Evolutionary conservation across 148 eudicot species (phyloP).

Genomic region (Camellia granthamiana): DNA sequence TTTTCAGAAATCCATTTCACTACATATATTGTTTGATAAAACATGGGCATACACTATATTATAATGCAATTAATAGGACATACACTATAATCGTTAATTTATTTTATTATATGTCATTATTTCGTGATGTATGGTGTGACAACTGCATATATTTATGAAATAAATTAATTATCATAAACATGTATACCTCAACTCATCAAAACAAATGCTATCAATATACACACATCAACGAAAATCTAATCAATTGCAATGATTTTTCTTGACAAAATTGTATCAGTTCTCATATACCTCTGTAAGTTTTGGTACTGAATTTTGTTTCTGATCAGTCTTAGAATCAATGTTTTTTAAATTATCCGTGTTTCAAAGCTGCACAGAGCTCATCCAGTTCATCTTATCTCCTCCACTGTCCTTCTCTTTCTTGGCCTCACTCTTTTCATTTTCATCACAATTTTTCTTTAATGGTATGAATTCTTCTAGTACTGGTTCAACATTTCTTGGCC

Average conservation of each 20-base stretch:
- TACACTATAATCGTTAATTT: too few species aligned
- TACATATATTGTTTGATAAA: too few species aligned
- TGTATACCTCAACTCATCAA: too few species aligned
- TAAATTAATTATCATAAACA: too few species aligned
- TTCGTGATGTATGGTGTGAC: too few species aligned
- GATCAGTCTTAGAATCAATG: slow-evolving; percentile 3
- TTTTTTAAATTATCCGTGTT: slow-evolving; percentile 26
- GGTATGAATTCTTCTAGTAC: slow-evolving; percentile 75
- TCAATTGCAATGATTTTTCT: neutral
- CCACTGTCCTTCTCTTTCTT: slow-evolving; percentile 24
- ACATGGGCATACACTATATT: too few species aligned
- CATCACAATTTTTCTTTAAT: slow-evolving; percentile 37
- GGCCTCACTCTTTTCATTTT: slow-evolving; percentile 22
- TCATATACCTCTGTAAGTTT: slow-evolving; percentile 25
- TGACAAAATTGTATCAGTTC: neutral
- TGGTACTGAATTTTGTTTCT: slow-evolving; percentile 16
- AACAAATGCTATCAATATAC: slow-evolving; percentile 1
- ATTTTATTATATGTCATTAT: too few species aligned
- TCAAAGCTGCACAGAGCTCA: slow-evolving; percentile 91
- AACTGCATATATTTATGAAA: too few species aligned
- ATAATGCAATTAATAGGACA: too few species aligned
- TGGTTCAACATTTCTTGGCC: slow-evolving; percentile 40
- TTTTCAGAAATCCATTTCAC: too few species aligned
- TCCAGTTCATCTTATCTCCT: slow-evolving; percentile 72
- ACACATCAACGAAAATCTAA: neutral